Evolutionary conservation across 1,139 yeast genomes (phyloP).

Genomic region (Pichia cactophila): DNA sequence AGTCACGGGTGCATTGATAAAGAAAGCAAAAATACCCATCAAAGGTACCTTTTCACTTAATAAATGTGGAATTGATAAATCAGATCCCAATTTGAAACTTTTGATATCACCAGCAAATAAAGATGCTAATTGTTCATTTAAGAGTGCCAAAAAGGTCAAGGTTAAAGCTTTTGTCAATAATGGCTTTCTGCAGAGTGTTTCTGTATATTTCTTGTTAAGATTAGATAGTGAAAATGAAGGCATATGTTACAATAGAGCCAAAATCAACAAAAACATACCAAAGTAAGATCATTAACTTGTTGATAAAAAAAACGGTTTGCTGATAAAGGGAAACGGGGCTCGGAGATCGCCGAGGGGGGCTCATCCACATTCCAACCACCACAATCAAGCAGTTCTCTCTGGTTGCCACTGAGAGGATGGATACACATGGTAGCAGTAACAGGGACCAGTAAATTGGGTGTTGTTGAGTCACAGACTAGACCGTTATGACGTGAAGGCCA

Average conservation of each 20-base stretch:
- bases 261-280: no score
- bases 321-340: no score
- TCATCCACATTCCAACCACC: no score
- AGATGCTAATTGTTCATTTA: slow-evolving; percentile 55
- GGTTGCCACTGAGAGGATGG: no score
- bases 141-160: slow-evolving; percentile 47
- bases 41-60: slow-evolving; percentile 44
- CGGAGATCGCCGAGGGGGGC: no score
- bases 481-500: no score
- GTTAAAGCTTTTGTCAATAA: slow-evolving; percentile 55
- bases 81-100: slow-evolving; percentile 8
- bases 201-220: slow-evolving; percentile 5
- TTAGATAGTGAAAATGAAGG: not conserved
- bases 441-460: no score
- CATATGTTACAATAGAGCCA: not conserved
- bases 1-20: slow-evolving; percentile 65
- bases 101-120: slow-evolving; percentile 35
- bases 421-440: no score
- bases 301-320: no score
- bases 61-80: slow-evolving; percentile 31
- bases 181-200: slow-evolving; percentile 31
- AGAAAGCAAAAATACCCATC: slow-evolving; percentile 68
- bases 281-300: no score
- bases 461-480: no score
- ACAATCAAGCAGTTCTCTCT: no score